A percentile compares a stretch with the other conserved stretches of the same genome.
These are phyloP conservation scores for Trametes punicea DNA, from an alignment of 768 basidiomycete genomes.

Conservation along the genomic window DNA sequence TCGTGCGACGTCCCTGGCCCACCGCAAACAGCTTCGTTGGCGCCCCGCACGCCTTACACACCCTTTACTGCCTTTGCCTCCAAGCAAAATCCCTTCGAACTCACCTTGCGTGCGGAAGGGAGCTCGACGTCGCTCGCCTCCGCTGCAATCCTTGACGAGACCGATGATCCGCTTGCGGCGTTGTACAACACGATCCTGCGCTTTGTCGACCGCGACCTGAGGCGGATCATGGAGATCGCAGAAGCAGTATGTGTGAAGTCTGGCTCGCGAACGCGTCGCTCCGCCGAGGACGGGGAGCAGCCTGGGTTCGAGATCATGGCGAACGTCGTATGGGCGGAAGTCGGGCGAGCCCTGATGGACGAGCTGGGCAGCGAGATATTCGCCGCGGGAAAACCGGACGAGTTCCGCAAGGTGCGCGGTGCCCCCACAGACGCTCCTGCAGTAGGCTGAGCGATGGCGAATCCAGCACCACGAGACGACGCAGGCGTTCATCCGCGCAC, in stretches of 20 bases:
- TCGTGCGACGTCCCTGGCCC: constrained; percentile 8
- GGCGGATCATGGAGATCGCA: constrained; percentile 70
- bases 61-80: constrained; percentile 46
- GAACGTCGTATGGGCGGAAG: constrained; percentile 86
- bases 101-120: constrained; percentile 27
- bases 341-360: constrained; percentile 75
- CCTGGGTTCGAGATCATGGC: constrained; percentile 78
- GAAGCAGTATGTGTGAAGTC: constrained; percentile 61
- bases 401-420: constrained; percentile 74
- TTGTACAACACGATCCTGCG: constrained; percentile 80
- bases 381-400: constrained; percentile 86
- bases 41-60: constrained; percentile 54
- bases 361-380: constrained; percentile 84
- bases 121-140: constrained; percentile 26
- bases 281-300: constrained; percentile 9
- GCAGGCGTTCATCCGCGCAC: constrained; percentile 73
- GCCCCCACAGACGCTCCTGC: not conserved
- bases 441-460: not conserved
- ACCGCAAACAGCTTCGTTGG: constrained; percentile 46
- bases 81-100: constrained; percentile 39
- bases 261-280: constrained; percentile 23
- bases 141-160: constrained; percentile 59
- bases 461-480: constrained; percentile 80
- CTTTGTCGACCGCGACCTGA: constrained; percentile 75
- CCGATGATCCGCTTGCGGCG: constrained; percentile 64